Percentiles rank a stretch among this genome's conserved stretches.
These are phyloP conservation scores for Linnemannia exigua DNA, from an alignment of 192 early-diverging fungal genomes.

Conservation along the genomic window DNA sequence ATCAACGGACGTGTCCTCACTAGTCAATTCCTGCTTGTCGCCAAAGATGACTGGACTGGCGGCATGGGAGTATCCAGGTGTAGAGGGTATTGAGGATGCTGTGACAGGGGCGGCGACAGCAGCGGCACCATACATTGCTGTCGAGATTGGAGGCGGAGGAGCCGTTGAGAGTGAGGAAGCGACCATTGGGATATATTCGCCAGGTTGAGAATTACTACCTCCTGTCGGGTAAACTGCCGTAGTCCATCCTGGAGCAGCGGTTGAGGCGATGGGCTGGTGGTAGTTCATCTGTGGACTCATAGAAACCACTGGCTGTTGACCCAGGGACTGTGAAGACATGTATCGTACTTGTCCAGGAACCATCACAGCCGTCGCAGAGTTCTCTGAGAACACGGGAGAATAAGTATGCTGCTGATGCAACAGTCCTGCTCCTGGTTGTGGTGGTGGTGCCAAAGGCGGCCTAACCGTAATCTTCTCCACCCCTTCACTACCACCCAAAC, in stretches of 20 bases:
- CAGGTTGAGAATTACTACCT: not conserved
- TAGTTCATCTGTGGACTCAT: not conserved
- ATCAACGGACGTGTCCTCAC: not conserved
- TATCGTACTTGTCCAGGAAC: not conserved
- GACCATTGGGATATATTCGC: not conserved
- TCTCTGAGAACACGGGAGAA: not conserved
- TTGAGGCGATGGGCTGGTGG: not conserved
- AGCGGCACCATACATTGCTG: not conserved
- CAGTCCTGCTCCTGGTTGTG: not conserved
- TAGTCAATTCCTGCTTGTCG: slow-evolving; percentile 12
- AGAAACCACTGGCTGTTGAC: not conserved
- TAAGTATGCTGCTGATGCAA: not conserved
- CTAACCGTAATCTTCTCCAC: not conserved
- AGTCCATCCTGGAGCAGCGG: not conserved
- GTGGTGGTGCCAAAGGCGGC: slow-evolving; percentile 9
- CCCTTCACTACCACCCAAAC: no score
- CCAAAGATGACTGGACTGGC: not conserved
- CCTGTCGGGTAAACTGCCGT: not conserved
- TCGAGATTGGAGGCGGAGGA: not conserved
- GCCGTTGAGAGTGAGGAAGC: not conserved
- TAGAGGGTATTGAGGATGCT: slow-evolving; percentile 6
- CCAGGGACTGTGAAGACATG: no score
- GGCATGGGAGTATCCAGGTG: not conserved
- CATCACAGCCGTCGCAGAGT: not conserved
- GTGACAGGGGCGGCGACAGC: not conserved